Evolutionary conservation across 1,139 yeast species (phyloP).

Genomic region (Pichia sp.): DNA sequence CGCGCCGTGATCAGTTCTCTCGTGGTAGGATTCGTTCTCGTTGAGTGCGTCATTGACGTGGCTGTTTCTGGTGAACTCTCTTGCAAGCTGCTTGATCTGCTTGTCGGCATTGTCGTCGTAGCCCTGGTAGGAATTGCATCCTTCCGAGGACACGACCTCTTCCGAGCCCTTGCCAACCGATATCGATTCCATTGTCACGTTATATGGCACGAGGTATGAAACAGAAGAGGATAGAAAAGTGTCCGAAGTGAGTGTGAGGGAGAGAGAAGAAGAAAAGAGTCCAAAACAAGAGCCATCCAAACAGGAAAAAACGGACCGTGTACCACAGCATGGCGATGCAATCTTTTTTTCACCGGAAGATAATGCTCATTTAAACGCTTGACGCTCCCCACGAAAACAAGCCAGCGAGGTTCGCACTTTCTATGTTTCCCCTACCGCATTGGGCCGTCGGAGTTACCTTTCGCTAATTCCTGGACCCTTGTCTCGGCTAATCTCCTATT

Average conservation of each 20-base stretch:
- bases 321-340: background rate
- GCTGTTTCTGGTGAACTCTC: slow-evolving; percentile 39
- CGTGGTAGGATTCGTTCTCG: background rate
- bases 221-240: background rate
- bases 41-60: slow-evolving; percentile 4
- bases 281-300: background rate
- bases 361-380: background rate
- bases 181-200: slow-evolving; percentile 15
- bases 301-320: background rate
- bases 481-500: background rate
- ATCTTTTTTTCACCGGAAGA: background rate
- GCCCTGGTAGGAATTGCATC: slow-evolving; percentile 35
- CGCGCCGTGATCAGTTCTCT: background rate
- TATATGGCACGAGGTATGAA: too few relatives aligned
- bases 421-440: background rate
- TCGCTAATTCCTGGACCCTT: background rate
- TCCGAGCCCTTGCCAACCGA: slow-evolving; percentile 19
- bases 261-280: background rate
- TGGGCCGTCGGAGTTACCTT: background rate
- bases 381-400: background rate
- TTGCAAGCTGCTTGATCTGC: slow-evolving; percentile 57
- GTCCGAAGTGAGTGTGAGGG: background rate
- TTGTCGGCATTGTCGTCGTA: slow-evolving; percentile 33
- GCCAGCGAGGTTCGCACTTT: background rate
- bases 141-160: slow-evolving; percentile 16